Evolutionary conservation across 306 rosid species (phyloP), one percentile per base, ranked within the genome.

Genomic region (Medicago truncatula): DNA sequence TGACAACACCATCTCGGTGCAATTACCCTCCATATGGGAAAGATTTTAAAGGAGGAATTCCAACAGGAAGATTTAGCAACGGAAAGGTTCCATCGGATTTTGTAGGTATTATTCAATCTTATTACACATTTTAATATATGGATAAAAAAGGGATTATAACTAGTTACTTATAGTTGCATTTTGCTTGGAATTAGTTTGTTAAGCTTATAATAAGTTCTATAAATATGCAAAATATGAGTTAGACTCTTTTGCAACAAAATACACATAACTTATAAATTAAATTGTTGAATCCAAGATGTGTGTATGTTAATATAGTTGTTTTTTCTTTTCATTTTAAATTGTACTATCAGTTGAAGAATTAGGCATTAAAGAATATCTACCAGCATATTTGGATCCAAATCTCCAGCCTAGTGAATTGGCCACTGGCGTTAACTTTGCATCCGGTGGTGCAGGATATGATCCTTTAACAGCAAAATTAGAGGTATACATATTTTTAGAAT

Each of bases 361-460:
- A 53, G 96, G 95, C 46, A 70, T 94, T 47, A 87, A 87, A 80
- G 75, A 83, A 67, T 54, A 75, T 20, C 67, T 92, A 39, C 98
- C 97, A 5, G 81, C 98, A 4, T 94, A 94, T 47, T 40, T 60
- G 56, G 85, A 87, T 59, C 85, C 88, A 36, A 85, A 80, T 75
- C 86, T 94, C 17, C 64, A 34, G 8, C 83, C 84, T 1, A 20
- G 79, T 58, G 97, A 94, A 13, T 65, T 94, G 16, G 8, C 67
- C 7, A 92, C 92, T 0, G 98, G 98, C 9, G 96, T 91, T 0
- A 67, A 79, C 82, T 94, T 94, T 53, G 97, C 98, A 68, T 88
- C 97, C 0, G 90, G 96, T 36, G 98, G 93, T 17, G 56, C 97
- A 0, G 97, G 98, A 56, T 92, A 47, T 15, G 98, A 94, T 65